A percentile compares a stretch with the other conserved stretches of the same genome.
These are phyloP conservation scores for Kwoniella bestiolae DNA, from an alignment of 768 basidiomycete genomes.

Conservation along the genomic window DNA sequence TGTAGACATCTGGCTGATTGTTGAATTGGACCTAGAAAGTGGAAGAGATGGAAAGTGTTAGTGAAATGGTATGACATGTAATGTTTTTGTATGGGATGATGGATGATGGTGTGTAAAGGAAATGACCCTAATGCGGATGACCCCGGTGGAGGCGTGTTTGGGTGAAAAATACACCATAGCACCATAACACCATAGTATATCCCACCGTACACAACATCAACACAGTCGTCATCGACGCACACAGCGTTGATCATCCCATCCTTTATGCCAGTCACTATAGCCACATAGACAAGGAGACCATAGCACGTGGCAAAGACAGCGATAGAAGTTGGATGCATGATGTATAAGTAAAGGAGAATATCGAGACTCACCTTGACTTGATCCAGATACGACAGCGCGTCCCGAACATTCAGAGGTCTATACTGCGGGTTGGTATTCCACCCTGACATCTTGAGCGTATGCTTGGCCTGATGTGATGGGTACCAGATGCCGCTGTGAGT, in stretches of 20 bases:
- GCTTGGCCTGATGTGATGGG: not conserved
- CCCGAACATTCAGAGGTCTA: conserved; percentile 85
- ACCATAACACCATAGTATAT: not conserved
- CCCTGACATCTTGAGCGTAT: conserved; percentile 2
- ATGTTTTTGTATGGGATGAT: not conserved
- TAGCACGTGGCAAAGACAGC: not conserved
- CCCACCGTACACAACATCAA: too few species aligned
- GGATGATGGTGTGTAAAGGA: not conserved
- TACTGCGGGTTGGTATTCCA: conserved; percentile 22
- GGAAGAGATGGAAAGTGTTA: not conserved
- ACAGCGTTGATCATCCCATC: not conserved
- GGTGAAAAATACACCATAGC: not conserved
- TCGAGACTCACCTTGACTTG: conserved; percentile 78
- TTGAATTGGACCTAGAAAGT: conserved; percentile 69
- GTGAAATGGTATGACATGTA: too few species aligned
- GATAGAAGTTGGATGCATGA: conserved; percentile 2
- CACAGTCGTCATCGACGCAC: not conserved
- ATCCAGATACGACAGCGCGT: conserved; percentile 90
- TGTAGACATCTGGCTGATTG: conserved; percentile 90
- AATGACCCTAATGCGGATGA: not conserved
- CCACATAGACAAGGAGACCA: too few species aligned
- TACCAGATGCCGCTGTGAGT: not conserved
- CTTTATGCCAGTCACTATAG: not conserved
- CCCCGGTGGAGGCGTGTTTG: conserved; percentile 29
- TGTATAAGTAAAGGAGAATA: too few species aligned